Percentiles rank a stretch among this genome's conserved stretches.
These are phyloP conservation scores for Globisporangium cystogenes DNA, from an alignment of 352 stramenopile genomes.

Conservation along the genomic window DNA sequence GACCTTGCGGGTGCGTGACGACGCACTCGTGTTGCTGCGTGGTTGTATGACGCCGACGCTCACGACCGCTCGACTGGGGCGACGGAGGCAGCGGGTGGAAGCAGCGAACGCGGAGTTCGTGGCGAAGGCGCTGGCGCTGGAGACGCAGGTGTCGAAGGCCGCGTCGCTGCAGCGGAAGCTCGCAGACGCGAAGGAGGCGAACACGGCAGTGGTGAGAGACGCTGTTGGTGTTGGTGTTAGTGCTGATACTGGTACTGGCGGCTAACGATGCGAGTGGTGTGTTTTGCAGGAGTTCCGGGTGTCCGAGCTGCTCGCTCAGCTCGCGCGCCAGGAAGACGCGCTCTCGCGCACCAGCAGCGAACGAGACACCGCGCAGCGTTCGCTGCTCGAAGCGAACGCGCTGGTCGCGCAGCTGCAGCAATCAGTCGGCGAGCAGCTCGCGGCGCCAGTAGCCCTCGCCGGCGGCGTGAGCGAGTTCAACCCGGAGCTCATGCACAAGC, in stretches of 20 bases:
- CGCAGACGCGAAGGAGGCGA: conserved; percentile 55
- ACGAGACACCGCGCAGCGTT: conserved; percentile 20
- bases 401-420: conserved; percentile 52
- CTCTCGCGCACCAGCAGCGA: conserved; percentile 17
- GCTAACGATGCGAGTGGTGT: neutral
- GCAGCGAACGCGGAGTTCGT: conserved; percentile 48
- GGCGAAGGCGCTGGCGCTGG: conserved; percentile 46
- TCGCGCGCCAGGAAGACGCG: conserved; percentile 29
- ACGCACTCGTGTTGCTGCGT: neutral
- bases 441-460: conserved; percentile 6
- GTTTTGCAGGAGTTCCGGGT: conserved; percentile 48
- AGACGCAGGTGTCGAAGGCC: conserved; percentile 41
- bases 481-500: conserved; percentile 57
- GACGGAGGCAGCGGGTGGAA: conserved; percentile 58
- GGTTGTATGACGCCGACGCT: no score
- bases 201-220: conserved; percentile 49
- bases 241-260: neutral
- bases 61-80: no score
- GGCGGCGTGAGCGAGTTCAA: conserved; percentile 58
- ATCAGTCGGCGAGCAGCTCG: conserved; percentile 19
- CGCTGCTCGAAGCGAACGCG: conserved; percentile 29
- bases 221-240: neutral
- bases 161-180: conserved; percentile 54
- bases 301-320: conserved; percentile 41
- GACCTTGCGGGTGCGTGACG: conserved; percentile 26